Conservation (phyloP, 305 asterid species). For the Solanum aculeatissimum region DNA sequence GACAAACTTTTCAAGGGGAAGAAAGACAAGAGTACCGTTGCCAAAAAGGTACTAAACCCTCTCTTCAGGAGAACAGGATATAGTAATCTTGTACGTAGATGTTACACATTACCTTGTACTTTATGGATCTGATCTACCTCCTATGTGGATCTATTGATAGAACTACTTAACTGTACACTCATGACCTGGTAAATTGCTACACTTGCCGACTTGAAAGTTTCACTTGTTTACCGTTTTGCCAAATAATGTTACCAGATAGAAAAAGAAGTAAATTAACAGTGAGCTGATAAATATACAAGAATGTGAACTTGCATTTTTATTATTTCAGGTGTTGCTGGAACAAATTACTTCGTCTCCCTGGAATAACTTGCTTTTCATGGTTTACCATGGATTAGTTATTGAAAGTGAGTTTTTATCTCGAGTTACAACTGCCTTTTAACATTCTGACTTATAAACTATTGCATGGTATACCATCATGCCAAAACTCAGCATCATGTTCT, state of each 20-base stretch:
- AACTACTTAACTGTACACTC: neutral
- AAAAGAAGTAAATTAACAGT: neutral
- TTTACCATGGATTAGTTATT: conserved; percentile 68
- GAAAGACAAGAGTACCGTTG: conserved; percentile 72
- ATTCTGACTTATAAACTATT: neutral
- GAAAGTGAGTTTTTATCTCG: conserved; percentile 48
- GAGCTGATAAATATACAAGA: neutral
- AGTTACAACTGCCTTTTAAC: neutral
- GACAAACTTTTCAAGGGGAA: conserved; percentile 89
- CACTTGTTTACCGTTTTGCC: neutral
- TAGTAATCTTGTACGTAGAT: neutral
- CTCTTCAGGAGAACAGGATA: neutral
- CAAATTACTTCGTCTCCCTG: conserved; percentile 79
- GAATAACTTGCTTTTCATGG: conserved; percentile 90
- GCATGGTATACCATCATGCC: neutral
- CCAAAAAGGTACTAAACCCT: conserved; percentile 58
- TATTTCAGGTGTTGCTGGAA: conserved; percentile 78
- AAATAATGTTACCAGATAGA: neutral
- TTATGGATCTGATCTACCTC: neutral
- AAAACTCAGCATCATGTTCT: neutral
- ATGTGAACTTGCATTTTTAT: neutral
- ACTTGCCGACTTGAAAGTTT: neutral
- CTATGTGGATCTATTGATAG: neutral
- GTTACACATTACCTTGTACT: neutral
- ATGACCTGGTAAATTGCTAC: neutral